phyloP scores from a whole-genome alignment of 108 stramenopile species.

The Conticribra guillardii region DNA sequence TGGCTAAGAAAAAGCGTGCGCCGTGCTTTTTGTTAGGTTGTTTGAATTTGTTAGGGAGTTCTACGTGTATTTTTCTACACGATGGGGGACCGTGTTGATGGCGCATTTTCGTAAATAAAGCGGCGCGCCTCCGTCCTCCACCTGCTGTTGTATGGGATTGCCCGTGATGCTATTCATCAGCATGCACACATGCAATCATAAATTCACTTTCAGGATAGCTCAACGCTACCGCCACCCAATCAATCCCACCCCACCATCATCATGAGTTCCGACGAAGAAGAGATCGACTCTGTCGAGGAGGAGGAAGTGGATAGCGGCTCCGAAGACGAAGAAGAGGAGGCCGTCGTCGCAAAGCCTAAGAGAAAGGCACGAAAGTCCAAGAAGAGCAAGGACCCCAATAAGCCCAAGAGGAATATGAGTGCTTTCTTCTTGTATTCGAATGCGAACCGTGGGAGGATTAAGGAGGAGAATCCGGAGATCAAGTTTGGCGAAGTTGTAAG shows the following conservation, averaged over 20 bases:
- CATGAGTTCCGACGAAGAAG: constrained; percentile 47
- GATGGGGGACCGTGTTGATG: background rate
- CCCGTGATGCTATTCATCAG: too few species aligned
- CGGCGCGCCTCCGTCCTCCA: background rate
- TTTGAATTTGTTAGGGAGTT: background rate
- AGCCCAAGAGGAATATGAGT: constrained; percentile 85
- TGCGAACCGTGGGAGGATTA: constrained; percentile 67
- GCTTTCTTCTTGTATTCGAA: constrained; percentile 88
- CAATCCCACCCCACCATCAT: background rate
- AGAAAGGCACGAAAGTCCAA: constrained; percentile 27
- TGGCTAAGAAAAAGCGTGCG: too few species aligned
- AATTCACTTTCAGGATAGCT: too few species aligned
- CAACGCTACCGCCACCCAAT: too few species aligned
- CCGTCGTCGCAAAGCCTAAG: constrained; percentile 34
- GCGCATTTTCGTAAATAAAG: background rate
- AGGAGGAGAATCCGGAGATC: constrained; percentile 76
- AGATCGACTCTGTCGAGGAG: constrained; percentile 32
- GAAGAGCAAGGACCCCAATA: constrained; percentile 70
- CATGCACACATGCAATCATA: too few species aligned
- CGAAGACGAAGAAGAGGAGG: constrained; percentile 33
- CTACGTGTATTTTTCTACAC: constrained; percentile 1
- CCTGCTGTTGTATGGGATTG: background rate
- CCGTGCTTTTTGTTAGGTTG: background rate
- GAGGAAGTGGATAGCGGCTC: constrained; percentile 30
- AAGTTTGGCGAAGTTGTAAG: constrained; percentile 86